These are phyloP conservation scores for Phytophthora constricta DNA, from an alignment of 352 stramenopile species.

Conservation along the genomic window DNA sequence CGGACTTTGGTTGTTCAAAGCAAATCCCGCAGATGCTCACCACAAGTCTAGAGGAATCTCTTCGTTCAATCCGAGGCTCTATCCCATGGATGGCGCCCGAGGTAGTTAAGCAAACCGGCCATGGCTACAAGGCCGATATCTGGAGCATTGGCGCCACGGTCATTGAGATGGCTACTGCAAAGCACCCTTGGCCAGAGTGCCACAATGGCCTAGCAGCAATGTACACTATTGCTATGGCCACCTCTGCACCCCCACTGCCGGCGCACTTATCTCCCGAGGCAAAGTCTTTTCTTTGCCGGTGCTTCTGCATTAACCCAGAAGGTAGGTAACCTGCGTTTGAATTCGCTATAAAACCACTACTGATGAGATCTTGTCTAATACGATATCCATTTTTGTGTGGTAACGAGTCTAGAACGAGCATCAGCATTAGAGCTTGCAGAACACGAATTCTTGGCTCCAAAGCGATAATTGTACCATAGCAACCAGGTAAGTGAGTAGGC, in stretches of 20 bases:
- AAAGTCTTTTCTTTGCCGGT: slow-evolving; percentile 62
- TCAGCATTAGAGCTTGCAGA: slow-evolving; percentile 64
- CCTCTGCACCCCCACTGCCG: slow-evolving; percentile 57
- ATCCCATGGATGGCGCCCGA: slow-evolving; percentile 89
- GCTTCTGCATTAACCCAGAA: slow-evolving; percentile 79
- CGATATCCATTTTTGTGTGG: background rate
- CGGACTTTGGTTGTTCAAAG: slow-evolving; percentile 92
- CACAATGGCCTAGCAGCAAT: slow-evolving; percentile 71
- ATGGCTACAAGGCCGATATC: slow-evolving; percentile 81
- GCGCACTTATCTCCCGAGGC: slow-evolving; percentile 54
- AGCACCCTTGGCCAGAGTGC: slow-evolving; percentile 68
- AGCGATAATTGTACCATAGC: slow-evolving; percentile 35
- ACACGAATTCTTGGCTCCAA: slow-evolving; percentile 61
- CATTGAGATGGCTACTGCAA: slow-evolving; percentile 83
- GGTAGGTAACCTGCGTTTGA: slow-evolving; percentile 47
- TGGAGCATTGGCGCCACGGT: slow-evolving; percentile 85
- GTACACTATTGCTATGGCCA: slow-evolving; percentile 73
- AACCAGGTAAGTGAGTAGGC: background rate
- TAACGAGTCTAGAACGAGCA: slow-evolving; percentile 55
- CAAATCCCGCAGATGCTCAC: slow-evolving; percentile 83
- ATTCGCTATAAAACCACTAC: slow-evolving; percentile 2
- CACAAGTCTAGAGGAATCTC: slow-evolving; percentile 81
- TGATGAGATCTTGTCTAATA: background rate
- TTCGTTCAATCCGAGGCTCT: slow-evolving; percentile 84
- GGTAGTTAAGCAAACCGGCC: slow-evolving; percentile 76